Evolutionary conservation across 495 filamentous ascomycete species (phyloP), one percentile per base, ranked within the genome.

Genomic region (Hypoxylon perforatum): DNA sequence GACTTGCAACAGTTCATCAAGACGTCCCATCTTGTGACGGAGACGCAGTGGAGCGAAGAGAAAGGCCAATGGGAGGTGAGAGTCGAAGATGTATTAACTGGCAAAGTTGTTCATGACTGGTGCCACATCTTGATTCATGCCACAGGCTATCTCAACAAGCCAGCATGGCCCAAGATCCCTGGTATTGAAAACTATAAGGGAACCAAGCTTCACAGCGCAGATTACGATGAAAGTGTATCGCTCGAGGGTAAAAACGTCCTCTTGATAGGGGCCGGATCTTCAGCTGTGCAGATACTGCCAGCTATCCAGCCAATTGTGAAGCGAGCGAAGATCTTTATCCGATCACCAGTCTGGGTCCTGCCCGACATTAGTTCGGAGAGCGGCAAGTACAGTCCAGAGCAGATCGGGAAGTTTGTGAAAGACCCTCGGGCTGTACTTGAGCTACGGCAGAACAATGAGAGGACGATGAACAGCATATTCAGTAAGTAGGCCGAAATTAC

Each of bases 161-260:
- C 82, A 77, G 79, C 78, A 47, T 89, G 81, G 79, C 87, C 87
- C 0, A 64, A 76, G 1, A 85, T 90, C 18, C 73, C 77, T 19
- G 86, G 87, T 9, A 70, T 87, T 2, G 65, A 85, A 33, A 66
- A 79, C 2, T 90, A 85, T 69, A 75, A 80, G 35, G 87, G 87
- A 0, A 80, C 81, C 61, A 55, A 85, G 12, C 57, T 87, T 49
- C 87, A 90, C 61, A 85, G 78, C 49, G 87, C 86, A 0, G 47
- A 60, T 4, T 90, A 83, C 49, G 82, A 86, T 47, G 71, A 73
- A 59, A 78, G 65, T 9, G 80, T 60, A 21, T 61, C 84, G 57
- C 78, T 73, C 12, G 62, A 78, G 60, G 78, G 77, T 12, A 83
- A 86, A 64, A 75, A 65, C 11, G 81, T 89, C 36, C 84, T 82